phyloP scores from a whole-genome alignment of 169 alveolate species.

The Plasmodium knowlesi region DNA sequence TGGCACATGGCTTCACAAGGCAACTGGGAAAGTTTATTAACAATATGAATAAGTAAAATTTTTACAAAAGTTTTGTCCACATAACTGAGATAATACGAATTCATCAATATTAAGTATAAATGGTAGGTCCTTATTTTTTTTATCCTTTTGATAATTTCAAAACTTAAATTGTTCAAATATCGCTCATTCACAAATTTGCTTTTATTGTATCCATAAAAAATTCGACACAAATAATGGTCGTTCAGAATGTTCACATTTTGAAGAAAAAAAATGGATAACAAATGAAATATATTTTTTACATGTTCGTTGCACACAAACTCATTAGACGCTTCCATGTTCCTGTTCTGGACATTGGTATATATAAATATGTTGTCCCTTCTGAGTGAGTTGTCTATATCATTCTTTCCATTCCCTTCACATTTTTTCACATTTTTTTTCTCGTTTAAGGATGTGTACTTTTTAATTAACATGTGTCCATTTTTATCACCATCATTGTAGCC shows the following conservation, averaged over 20 bases:
- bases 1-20: constrained; percentile 74
- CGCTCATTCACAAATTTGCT: constrained; percentile 66
- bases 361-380: constrained; percentile 9
- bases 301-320: constrained; percentile 39
- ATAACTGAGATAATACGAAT: constrained; percentile 50
- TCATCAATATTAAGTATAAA: constrained; percentile 48
- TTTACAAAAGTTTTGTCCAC: constrained; percentile 31
- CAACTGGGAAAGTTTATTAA: constrained; percentile 50
- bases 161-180: constrained; percentile 67
- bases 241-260: constrained; percentile 57
- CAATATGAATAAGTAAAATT: constrained; percentile 22
- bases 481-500: not conserved
- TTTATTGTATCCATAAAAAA: constrained; percentile 72
- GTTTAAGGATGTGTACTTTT: not conserved
- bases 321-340: not conserved
- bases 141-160: constrained; percentile 70
- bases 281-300: constrained; percentile 60
- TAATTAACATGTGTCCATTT: not conserved
- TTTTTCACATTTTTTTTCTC: not conserved
- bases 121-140: constrained; percentile 73
- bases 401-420: not conserved
- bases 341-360: constrained; percentile 11
- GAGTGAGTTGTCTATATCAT: not conserved
- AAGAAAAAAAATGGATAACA: constrained; percentile 58
- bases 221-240: constrained; percentile 66